phyloP scores from a whole-genome alignment of 441 rosid genomes.

The Erodium moschatum region DNA sequence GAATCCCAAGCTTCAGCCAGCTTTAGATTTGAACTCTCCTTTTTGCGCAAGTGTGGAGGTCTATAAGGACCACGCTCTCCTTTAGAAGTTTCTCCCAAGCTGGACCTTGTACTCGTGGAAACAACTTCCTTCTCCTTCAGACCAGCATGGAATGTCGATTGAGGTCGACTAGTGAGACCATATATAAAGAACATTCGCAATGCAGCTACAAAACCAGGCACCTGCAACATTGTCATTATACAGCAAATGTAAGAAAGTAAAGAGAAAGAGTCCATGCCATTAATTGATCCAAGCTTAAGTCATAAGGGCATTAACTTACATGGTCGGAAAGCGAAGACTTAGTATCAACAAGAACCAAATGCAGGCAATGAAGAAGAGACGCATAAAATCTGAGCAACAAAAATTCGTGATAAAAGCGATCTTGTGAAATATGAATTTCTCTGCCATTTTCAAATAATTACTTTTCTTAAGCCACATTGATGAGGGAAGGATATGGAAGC shows the following conservation, averaged over 20 bases:
- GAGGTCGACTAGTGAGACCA: slow-evolving; percentile 47
- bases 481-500: slow-evolving; percentile 14
- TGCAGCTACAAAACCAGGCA: slow-evolving; percentile 68
- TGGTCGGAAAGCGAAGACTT: slow-evolving; percentile 70
- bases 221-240: slow-evolving; percentile 34
- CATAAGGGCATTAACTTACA: slow-evolving; percentile 35
- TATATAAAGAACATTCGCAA: slow-evolving; percentile 61
- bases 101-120: slow-evolving; percentile 28
- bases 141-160: slow-evolving; percentile 23
- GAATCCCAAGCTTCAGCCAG: slow-evolving; percentile 30
- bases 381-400: slow-evolving; percentile 54
- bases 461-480: slow-evolving; percentile 10
- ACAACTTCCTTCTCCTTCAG: slow-evolving; percentile 36
- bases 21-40: slow-evolving; percentile 23
- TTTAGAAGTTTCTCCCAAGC: slow-evolving; percentile 31
- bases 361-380: slow-evolving; percentile 69
- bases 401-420: neutral
- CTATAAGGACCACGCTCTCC: slow-evolving; percentile 49
- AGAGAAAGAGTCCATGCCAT: neutral
- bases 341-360: slow-evolving; percentile 52
- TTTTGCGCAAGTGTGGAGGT: slow-evolving; percentile 89
- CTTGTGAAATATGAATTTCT: neutral
- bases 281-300: neutral
- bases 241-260: slow-evolving; percentile 8
- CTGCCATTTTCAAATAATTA: neutral